Base-by-base conservation (phyloP, 2,329 filamentous ascomycete species). In the Onygenales sp. region DNA sequence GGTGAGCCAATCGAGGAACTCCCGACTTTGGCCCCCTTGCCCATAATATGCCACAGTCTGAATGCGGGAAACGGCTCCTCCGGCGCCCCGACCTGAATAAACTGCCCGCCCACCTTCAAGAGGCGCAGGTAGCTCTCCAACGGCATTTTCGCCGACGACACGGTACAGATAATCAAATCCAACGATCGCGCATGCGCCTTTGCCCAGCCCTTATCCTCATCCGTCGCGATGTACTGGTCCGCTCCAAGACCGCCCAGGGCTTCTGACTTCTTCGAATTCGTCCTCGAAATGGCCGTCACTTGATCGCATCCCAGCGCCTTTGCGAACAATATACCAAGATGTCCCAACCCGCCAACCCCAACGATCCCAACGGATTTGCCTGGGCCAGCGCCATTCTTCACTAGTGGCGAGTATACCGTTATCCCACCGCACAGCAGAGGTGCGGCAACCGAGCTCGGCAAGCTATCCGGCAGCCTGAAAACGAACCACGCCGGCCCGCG, bases 361-460 rank as follows among this genome's bases (percentile, higher is more conserved):
- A 88, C 74, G 51, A 92, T 79, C 0, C 82, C 87, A 0, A 92
- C 84, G 3, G 70, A 76, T 67, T 86, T 87, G 4, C 86, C 87
- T 0, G 84, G 83, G 0, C 87, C 87, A 36, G 81, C 77, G 1
- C 80, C 81, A 37, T 86, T 82, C 32, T 84, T 77, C 49, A 78
- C 77, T 13, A 93, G 69, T 0, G 88, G 87, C 4, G 79, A 79
- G 64, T 80, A 93, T 0, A 85, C 79, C 0, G 88, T 93, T 51
- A 92, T 77, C 1, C 88, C 88, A 1, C 83, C 88, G 63, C 88
- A 92, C 32, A 92, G 76, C 74, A 93, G 82, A 1, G 87, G 87
- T 1, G 86, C 80, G 1, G 79, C 80, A 54, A 77, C 72, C 8
- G 73, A 74, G 33, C 70, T 75, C 1, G 68, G 61, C 32, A 84